Evolutionary conservation across 352 stramenopile genomes (phyloP).

Genomic region (Phytophthora sojae): DNA sequence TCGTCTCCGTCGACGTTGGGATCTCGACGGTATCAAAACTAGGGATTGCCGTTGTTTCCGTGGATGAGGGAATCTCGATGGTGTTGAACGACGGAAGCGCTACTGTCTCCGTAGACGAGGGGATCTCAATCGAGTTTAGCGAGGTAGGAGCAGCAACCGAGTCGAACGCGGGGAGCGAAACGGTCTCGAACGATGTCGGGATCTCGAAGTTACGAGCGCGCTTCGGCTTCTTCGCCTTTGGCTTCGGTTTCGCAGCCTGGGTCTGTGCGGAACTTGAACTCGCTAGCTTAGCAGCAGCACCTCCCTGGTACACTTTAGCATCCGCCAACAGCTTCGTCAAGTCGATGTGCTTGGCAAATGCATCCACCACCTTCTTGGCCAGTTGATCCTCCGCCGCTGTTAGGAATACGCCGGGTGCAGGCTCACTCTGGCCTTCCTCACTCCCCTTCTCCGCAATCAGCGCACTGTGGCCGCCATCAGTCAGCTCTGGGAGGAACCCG

Average conservation of each 20-base stretch:
- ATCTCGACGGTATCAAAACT: not conserved
- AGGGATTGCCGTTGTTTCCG: slow-evolving; percentile 5
- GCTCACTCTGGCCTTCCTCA: slow-evolving; percentile 21
- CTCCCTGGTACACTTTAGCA: slow-evolving; percentile 30
- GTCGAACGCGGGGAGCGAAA: slow-evolving; percentile 25
- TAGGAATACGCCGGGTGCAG: slow-evolving; percentile 38
- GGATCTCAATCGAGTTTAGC: slow-evolving; percentile 17
- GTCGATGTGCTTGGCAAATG: slow-evolving; percentile 47
- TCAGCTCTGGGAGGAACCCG: slow-evolving; percentile 86
- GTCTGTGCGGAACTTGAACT: not conserved
- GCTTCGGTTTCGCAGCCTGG: slow-evolving; percentile 12
- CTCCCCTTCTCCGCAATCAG: slow-evolving; percentile 28
- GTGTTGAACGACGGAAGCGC: slow-evolving; percentile 13
- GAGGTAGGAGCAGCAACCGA: slow-evolving; percentile 11
- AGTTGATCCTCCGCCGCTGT: slow-evolving; percentile 31
- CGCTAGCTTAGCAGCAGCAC: slow-evolving; percentile 9
- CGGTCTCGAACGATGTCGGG: slow-evolving; percentile 35
- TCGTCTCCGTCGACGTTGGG: not conserved
- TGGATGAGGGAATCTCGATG: slow-evolving; percentile 11
- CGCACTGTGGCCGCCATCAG: slow-evolving; percentile 29
- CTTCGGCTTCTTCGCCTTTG: slow-evolving; percentile 34
- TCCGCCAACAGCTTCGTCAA: slow-evolving; percentile 48
- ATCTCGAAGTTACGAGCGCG: slow-evolving; percentile 40
- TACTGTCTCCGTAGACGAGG: slow-evolving; percentile 18
- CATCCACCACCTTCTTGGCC: slow-evolving; percentile 50